Evolutionary conservation across 306 rosid species (phyloP).

Genomic region (Casuarina cunninghamiana): DNA sequence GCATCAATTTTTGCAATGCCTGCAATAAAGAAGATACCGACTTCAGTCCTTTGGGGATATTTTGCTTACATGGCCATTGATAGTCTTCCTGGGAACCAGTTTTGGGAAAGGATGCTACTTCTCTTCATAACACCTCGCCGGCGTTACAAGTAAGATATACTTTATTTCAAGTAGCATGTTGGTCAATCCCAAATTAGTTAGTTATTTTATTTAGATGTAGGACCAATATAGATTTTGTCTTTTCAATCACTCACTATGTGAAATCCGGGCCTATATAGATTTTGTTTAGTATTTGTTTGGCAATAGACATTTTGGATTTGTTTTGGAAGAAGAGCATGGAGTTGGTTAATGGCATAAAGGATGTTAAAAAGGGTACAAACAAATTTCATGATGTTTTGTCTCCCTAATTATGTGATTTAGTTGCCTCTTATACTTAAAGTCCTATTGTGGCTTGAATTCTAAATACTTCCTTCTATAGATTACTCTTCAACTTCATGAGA

Average conservation of each 20-base stretch:
- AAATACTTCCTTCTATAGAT: not conserved
- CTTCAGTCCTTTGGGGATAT: slow-evolving; percentile 91
- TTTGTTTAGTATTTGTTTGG: not conserved
- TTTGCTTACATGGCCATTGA: slow-evolving; percentile 93
- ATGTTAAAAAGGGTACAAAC: not conserved
- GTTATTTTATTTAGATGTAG: too few relatives aligned
- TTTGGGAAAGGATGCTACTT: slow-evolving; percentile 77
- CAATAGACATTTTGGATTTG: not conserved
- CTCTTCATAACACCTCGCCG: slow-evolving; percentile 68
- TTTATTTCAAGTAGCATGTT: slow-evolving; percentile 3
- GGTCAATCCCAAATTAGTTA: not conserved
- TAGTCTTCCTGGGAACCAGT: slow-evolving; percentile 92
- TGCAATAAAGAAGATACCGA: slow-evolving; percentile 68
- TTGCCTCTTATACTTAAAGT: not conserved
- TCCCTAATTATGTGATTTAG: not conserved
- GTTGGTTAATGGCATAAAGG: slow-evolving; percentile 1
- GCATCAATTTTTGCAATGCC: slow-evolving; percentile 75
- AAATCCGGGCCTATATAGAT: not conserved
- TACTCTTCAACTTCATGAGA: not conserved
- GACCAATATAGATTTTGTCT: too few relatives aligned
- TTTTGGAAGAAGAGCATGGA: not conserved
- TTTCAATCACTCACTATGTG: not conserved
- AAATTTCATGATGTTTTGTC: not conserved
- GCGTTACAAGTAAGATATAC: slow-evolving; percentile 61
- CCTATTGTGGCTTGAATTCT: not conserved